Base-by-base conservation (phyloP, 306 rosid genomes). In the Cicer pinnatifidum region DNA sequence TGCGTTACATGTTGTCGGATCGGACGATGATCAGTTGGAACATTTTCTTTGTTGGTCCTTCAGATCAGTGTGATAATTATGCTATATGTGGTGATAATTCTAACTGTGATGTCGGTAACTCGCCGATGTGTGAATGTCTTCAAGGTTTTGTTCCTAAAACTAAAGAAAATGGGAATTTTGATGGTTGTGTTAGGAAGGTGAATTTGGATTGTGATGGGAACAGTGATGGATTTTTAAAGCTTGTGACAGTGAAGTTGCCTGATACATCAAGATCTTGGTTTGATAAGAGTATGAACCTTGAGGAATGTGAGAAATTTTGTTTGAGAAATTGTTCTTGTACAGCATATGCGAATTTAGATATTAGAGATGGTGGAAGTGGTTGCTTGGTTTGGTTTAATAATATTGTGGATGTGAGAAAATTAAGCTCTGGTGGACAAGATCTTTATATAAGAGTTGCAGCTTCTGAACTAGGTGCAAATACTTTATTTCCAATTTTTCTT, bases 301-400 rank as follows among this genome's bases (percentile, higher is more conserved):
- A 62, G 37, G 81, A 81, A 38, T 81, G 85, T 70, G n/a, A 69
- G 72, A 61, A 47, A 6, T 13, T 56, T 0, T 84, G 88, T 53
- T 35, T 53, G 67, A 51, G 48, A 1, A 78, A 75, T 47, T 81
- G 88, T 19, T 78, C 83, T 2, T 81, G 83, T 45, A 53, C 57
- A 44, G 87, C 87, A 51, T 84, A 54, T 69, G 58, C 87, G n/a
- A 66, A 75, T 40, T 64, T 75, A 53, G 80, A 69, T 56, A 15
- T 71, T 9, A 72, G 82, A 28, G 46, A 45, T 33, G 74, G 75
- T 19, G 81, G 81, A 65, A 74, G 76, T 59, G 89, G 89, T 11
- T 86, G 87, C 77, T 68, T 81, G 54, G 71, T 83, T 64, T 83
- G 89, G 87, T 80, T 76, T 28, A 59, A 64, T 19, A 17, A 83